phyloP scores from a whole-genome alignment of 345 rosid genomes.

The Conringia planisiliqua region DNA sequence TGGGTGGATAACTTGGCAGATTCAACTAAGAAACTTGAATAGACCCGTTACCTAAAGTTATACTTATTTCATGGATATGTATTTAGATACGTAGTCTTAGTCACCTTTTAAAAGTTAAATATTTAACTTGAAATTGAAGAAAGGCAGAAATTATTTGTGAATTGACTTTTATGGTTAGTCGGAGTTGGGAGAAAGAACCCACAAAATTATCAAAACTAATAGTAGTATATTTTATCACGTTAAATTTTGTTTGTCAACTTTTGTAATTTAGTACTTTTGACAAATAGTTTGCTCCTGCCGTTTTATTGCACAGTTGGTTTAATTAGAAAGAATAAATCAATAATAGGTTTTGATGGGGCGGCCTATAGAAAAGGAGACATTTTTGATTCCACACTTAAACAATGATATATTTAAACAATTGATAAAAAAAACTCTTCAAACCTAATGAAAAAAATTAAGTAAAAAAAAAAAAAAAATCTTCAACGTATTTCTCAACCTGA shows the following conservation, averaged over 20 bases:
- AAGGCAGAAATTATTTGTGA: too few species aligned
- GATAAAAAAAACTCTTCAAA: constrained; percentile 1
- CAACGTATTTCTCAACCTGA: constrained; percentile 14
- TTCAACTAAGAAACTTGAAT: constrained; percentile 13
- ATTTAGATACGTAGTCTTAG: too few species aligned
- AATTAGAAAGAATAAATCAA: background rate
- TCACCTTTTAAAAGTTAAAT: too few species aligned
- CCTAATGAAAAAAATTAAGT: background rate
- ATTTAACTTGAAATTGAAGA: too few species aligned
- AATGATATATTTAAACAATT: constrained; percentile 5
- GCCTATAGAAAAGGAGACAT: background rate
- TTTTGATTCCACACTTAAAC: constrained; percentile 10
- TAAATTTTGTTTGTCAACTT: background rate
- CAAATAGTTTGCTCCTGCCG: background rate
- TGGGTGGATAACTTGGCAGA: constrained; percentile 9
- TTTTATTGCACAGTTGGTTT: constrained; percentile 5
- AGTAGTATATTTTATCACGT: too few species aligned
- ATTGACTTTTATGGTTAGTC: background rate
- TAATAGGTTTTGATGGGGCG: background rate
- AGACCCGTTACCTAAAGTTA: constrained; percentile 26
- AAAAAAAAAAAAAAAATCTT: background rate
- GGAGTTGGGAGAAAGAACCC: background rate
- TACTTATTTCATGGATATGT: too few species aligned
- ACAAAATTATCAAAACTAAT: background rate
- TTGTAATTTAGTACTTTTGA: background rate